phyloP scores from a whole-genome alignment of 2,329 filamentous ascomycete genomes.

The Neonectria neomacrospora region DNA sequence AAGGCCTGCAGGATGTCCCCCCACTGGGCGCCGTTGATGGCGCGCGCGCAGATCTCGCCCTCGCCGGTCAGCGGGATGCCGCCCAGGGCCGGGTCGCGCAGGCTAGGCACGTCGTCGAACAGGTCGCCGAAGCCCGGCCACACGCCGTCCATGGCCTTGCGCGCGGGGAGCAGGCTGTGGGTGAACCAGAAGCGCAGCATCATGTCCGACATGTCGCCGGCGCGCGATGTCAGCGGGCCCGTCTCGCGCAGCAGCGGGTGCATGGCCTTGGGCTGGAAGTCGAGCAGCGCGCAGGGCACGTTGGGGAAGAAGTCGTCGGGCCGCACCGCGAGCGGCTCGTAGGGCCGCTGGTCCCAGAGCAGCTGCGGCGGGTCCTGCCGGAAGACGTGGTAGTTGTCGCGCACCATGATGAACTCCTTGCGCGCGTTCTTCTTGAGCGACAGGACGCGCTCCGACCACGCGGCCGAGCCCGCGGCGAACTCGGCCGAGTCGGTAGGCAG shows the following conservation, averaged over 20 bases:
- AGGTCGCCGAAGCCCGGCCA: constrained; percentile 70
- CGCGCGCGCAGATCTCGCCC: constrained; percentile 57
- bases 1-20: constrained; percentile 68
- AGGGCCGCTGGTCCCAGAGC: constrained; percentile 75
- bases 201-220: constrained; percentile 65
- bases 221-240: constrained; percentile 53
- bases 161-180: constrained; percentile 56
- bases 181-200: constrained; percentile 57
- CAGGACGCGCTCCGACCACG: constrained; percentile 51
- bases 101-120: constrained; percentile 56
- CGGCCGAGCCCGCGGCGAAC: constrained; percentile 45
- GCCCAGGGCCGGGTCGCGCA: constrained; percentile 60
- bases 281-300: constrained; percentile 67
- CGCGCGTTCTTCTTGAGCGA: constrained; percentile 47
- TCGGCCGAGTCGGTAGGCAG: constrained; percentile 37
- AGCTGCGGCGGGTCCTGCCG: constrained; percentile 63
- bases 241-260: constrained; percentile 60
- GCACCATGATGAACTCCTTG: constrained; percentile 53
- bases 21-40: constrained; percentile 65
- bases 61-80: constrained; percentile 55
- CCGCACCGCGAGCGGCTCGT: constrained; percentile 73
- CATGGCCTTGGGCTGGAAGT: constrained; percentile 71
- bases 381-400: constrained; percentile 66
- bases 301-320: constrained; percentile 75
- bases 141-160: constrained; percentile 61